phyloP scores from a whole-genome alignment of 2,329 filamentous ascomycete species.

The Rhinocladiella mackenziei region DNA sequence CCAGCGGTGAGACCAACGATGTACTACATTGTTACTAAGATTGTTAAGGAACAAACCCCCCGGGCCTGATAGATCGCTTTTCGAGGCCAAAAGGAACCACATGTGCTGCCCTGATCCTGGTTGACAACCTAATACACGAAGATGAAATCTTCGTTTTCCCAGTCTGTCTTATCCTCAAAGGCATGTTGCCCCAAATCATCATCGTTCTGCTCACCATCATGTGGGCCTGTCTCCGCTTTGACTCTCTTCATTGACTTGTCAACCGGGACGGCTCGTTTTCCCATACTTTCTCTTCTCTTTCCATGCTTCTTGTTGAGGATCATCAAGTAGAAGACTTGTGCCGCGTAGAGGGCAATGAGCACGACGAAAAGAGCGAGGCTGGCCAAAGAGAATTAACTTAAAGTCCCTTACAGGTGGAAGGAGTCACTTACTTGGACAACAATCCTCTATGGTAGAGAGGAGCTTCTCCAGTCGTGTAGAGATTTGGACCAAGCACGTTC shows the following conservation, averaged over 20 bases:
- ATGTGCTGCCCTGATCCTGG: too few species aligned
- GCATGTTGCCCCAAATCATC: conserved; percentile 29
- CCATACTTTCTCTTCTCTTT: conserved; percentile 51
- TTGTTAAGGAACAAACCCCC: too few species aligned
- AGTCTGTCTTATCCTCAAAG: conserved; percentile 34
- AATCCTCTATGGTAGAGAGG: conserved; percentile 58
- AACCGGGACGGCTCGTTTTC: conserved; percentile 56
- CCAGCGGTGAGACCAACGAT: too few species aligned
- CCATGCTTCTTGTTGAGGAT: conserved; percentile 45
- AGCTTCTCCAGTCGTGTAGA: conserved; percentile 60
- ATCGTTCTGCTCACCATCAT: conserved; percentile 31
- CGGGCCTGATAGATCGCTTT: too few species aligned
- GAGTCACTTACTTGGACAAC: conserved; percentile 51
- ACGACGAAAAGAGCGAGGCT: conserved; percentile 57
- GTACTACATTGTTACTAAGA: too few species aligned
- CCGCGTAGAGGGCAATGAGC: conserved; percentile 51
- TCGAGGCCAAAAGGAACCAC: too few species aligned
- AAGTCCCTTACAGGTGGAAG: too few species aligned
- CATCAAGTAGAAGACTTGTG: conserved; percentile 33
- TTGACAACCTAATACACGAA: conserved; percentile 35
- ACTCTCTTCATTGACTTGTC: conserved; percentile 54
- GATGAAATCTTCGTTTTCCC: conserved; percentile 33
- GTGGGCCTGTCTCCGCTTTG: conserved; percentile 30
- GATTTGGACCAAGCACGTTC: conserved; percentile 60
- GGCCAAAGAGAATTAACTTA: background rate